Conservation (phyloP, 108 stramenopile species). For the Fistulifera pelliculosa region DNA sequence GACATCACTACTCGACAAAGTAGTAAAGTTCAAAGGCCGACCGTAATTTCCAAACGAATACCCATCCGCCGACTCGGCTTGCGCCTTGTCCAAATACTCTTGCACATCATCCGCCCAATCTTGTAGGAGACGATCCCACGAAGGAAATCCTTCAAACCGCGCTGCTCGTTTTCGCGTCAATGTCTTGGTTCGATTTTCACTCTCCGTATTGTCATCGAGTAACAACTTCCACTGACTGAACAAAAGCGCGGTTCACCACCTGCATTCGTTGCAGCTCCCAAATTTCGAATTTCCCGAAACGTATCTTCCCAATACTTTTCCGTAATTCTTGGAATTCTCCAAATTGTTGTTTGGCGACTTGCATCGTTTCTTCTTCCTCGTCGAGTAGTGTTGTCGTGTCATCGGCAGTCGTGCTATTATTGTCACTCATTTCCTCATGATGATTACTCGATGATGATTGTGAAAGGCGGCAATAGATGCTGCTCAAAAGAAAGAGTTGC, state of each 20-base stretch:
- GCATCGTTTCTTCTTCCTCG: too few relatives aligned
- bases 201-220: constrained; percentile 18
- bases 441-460: too few relatives aligned
- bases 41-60: constrained; percentile 35
- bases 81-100: constrained; percentile 37
- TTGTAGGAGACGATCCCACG: constrained; percentile 67
- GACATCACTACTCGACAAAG: too few relatives aligned
- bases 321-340: neutral
- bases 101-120: constrained; percentile 74
- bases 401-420: too few relatives aligned
- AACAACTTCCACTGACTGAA: constrained; percentile 44
- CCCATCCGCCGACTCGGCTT: constrained; percentile 27
- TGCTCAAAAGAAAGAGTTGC: too few relatives aligned
- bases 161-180: constrained; percentile 10
- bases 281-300: constrained; percentile 45
- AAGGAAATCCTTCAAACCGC: constrained; percentile 68
- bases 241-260: constrained; percentile 4
- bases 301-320: constrained; percentile 39
- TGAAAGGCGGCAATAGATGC: too few relatives aligned
- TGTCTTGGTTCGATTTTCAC: neutral
- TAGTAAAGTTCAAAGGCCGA: constrained; percentile 11
- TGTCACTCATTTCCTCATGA: too few relatives aligned
- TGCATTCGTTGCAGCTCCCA: constrained; percentile 11
- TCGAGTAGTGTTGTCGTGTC: too few relatives aligned
- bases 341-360: too few relatives aligned